A percentile compares a stretch with the other conserved stretches of the same genome.
phyloP scores from a whole-genome alignment of 2,329 filamentous ascomycete genomes.

The Sarocladium brachiariae region DNA sequence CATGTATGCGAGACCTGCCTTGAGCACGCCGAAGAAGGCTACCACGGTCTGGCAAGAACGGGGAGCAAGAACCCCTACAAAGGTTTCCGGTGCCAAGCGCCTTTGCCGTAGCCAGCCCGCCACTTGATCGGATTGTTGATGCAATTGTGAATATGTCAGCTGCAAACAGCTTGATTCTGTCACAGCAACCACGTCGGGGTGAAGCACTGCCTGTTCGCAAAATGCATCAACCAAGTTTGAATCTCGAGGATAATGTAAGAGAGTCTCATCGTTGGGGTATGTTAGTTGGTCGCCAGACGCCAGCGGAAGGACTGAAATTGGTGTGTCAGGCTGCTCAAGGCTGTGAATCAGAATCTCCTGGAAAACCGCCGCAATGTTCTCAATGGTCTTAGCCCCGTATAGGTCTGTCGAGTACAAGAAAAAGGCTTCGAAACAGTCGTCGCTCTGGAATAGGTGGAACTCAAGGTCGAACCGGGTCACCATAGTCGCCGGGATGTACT shows the following conservation, averaged over 20 bases:
- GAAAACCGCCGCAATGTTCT: slow-evolving; percentile 14
- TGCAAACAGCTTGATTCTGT: slow-evolving; percentile 11
- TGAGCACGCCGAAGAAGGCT: slow-evolving; percentile 19
- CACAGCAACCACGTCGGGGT: slow-evolving; percentile 14
- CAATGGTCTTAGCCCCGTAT: slow-evolving; percentile 15
- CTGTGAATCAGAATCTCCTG: slow-evolving; percentile 13
- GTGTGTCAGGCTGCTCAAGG: slow-evolving; percentile 10
- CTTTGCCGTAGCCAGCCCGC: slow-evolving; percentile 13
- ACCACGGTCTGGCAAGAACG: slow-evolving; percentile 17
- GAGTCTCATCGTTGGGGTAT: slow-evolving; percentile 8
- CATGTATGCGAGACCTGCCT: slow-evolving; percentile 20
- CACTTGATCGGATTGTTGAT: slow-evolving; percentile 14
- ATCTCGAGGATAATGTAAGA: slow-evolving; percentile 15
- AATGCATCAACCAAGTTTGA: slow-evolving; percentile 19
- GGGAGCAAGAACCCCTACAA: slow-evolving; percentile 15
- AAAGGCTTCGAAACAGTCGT: slow-evolving; percentile 10
- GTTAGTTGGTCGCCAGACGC: not conserved
- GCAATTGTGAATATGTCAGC: slow-evolving; percentile 17
- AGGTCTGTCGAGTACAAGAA: slow-evolving; percentile 18
- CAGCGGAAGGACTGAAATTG: slow-evolving; percentile 10
- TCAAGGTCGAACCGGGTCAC: slow-evolving; percentile 19
- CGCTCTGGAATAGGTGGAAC: slow-evolving; percentile 19
- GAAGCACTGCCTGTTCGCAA: slow-evolving; percentile 13
- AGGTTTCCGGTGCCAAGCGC: slow-evolving; percentile 11
- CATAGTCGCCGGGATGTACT: not conserved